These are phyloP conservation scores for Diaporthe sp. DNA, from an alignment of 2,329 filamentous ascomycete genomes.

Conservation along the genomic window DNA sequence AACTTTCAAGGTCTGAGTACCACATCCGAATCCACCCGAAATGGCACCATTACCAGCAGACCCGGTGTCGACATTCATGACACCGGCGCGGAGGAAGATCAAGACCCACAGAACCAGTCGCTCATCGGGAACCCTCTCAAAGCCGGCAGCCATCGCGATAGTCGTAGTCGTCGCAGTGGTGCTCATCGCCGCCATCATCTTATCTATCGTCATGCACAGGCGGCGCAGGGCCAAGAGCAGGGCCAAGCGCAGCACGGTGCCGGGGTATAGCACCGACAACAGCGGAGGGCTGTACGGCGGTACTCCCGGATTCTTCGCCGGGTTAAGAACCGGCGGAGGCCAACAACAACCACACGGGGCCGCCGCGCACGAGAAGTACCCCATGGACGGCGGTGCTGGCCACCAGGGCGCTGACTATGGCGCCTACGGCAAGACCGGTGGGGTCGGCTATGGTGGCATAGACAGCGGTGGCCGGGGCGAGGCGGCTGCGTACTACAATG, in stretches of 20 bases:
- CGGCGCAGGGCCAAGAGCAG: neutral
- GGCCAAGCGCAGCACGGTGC: neutral
- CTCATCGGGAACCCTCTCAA: neutral
- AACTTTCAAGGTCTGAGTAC: neutral
- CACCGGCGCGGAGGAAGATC: neutral
- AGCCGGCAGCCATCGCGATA: neutral
- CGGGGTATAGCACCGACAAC: constrained; percentile 1
- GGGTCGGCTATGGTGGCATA: too few relatives aligned
- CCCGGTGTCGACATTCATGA: neutral
- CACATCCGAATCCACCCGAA: neutral
- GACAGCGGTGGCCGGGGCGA: neutral
- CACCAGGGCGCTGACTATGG: neutral
- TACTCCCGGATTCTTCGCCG: neutral
- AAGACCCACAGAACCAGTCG: neutral
- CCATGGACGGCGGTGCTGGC: neutral
- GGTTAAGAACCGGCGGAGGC: neutral
- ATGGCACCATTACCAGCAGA: constrained; percentile 11
- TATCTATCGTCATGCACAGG: neutral
- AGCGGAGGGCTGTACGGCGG: neutral
- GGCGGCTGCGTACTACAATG: neutral
- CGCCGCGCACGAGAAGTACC: neutral
- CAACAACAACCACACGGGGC: neutral
- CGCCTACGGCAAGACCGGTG: neutral
- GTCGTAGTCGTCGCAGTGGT: neutral
- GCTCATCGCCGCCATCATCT: neutral